phyloP scores from a whole-genome alignment of 805 yeast genomes.

The Kodamaea lidongshanica region DNA sequence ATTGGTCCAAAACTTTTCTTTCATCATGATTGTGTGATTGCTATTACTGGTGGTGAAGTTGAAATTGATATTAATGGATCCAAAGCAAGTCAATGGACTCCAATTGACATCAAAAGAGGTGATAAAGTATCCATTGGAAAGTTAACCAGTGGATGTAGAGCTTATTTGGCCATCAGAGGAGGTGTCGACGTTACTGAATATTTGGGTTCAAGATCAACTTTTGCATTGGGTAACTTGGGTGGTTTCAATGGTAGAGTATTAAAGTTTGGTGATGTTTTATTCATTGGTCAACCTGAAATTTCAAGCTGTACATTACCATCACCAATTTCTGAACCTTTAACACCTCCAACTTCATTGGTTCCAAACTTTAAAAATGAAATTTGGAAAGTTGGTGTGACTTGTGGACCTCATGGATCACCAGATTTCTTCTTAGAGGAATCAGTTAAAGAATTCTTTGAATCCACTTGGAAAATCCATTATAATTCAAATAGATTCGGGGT shows the following conservation, averaged over 20 bases:
- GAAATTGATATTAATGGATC: conserved; percentile 61
- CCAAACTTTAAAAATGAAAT: conserved; percentile 47
- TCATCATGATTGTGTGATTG: conserved; percentile 72
- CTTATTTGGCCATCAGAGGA: conserved; percentile 84
- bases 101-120: conserved; percentile 66
- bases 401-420: conserved; percentile 98
- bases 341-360: conserved; percentile 50
- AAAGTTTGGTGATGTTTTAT: conserved; percentile 87
- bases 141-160: conserved; percentile 75
- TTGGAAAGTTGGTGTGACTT: conserved; percentile 89
- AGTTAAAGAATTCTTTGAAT: conserved; percentile 64
- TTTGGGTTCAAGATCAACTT: conserved; percentile 93
- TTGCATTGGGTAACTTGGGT: conserved; percentile 89
- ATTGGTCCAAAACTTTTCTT: conserved; percentile 81
- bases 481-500: conserved; percentile 97
- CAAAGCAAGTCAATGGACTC: conserved; percentile 59
- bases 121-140: conserved; percentile 78
- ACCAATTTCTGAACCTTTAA: conserved; percentile 59
- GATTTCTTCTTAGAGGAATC: conserved; percentile 82
- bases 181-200: conserved; percentile 94
- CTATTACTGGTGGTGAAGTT: conserved; percentile 82
- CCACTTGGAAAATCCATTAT: conserved; percentile 92
- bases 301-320: conserved; percentile 64
- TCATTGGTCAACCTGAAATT: conserved; percentile 72
- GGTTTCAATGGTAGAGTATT: conserved; percentile 91